Base-by-base conservation (phyloP, 169 alveolate genomes). In the Plasmodium cynomolgi region DNA sequence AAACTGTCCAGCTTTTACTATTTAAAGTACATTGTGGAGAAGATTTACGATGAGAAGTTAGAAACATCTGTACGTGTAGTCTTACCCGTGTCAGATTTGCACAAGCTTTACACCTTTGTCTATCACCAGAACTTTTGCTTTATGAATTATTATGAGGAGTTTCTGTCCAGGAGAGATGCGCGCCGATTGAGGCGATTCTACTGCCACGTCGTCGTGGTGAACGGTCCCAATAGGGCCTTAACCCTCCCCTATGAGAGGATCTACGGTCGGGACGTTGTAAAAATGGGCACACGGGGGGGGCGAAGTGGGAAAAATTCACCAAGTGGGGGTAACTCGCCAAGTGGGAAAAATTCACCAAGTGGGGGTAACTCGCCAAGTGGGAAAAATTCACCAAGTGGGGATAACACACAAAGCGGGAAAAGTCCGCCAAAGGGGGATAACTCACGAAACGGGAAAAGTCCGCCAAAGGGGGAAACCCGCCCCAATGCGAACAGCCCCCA, bases 1-100 rank as follows among this genome's bases (percentile, higher is more conserved):
- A 90, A 90, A 80, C 29, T 90, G 94, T 90, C 94, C 20, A 90
- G 74, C 15, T 90, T 47, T 80, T 90, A 90, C 72, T 90, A 90
- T 62, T 80, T 90, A 37, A 90, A 90, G 74, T 90, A 62, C 20
- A 90, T 90, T 26, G 73, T 90, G 72, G 94, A 90, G 33, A 56
- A 80, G 23, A 80, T 90, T 62, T 90, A 90, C 82, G 91, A 90
- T 26, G 29, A 41, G 13, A 90, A 68, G 72, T 34, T 90, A 62
- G 91, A 90, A 17, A 41, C 72, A n/a, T 4, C 73, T 8, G 71
- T 90, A 2, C 94, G 94, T 90, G 94, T 81, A 6, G 94, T 90
- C 31, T 80, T 90, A 58, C 94, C 94, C 29, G 82, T 90, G 47
- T 79, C 84, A 11, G 83, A 90, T 90, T 56, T 90, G 72, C 88